A percentile compares a stretch with the other conserved stretches of the same genome.
Conservation (phyloP, 164 flowering plant genomes). For the Vitis riparia region DNA sequence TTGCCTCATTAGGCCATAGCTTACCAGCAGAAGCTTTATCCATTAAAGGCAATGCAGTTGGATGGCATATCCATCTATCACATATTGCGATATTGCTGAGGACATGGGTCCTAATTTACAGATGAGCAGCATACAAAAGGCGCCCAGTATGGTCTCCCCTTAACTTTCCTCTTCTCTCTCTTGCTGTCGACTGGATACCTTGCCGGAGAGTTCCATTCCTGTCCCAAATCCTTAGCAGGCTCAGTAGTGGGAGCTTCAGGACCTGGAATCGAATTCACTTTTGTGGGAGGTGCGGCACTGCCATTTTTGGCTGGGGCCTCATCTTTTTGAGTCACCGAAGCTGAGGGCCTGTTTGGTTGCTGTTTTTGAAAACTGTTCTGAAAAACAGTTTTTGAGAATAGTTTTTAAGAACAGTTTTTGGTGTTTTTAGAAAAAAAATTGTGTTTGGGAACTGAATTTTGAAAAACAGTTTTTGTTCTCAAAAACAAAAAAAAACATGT, state of each 20-base stretch:
- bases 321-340: conserved; percentile 16
- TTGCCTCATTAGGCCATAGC: too few relatives aligned
- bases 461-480: too few relatives aligned
- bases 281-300: conserved; percentile 12
- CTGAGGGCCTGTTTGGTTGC: too few relatives aligned
- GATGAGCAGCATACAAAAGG: conserved; percentile 88
- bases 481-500: too few relatives aligned
- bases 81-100: not conserved
- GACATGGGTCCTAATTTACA: conserved; percentile 27
- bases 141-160: conserved; percentile 59
- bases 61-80: too few relatives aligned
- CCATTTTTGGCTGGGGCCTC: conserved; percentile 15
- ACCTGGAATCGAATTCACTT: conserved; percentile 23
- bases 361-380: too few relatives aligned
- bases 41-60: too few relatives aligned
- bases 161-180: conserved; percentile 62
- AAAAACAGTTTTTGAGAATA: too few relatives aligned
- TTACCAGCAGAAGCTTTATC: too few relatives aligned
- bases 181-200: conserved; percentile 52
- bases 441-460: too few relatives aligned
- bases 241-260: conserved; percentile 17
- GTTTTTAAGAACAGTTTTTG: too few relatives aligned
- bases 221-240: conserved; percentile 22
- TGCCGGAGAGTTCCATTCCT: conserved; percentile 75
- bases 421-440: too few relatives aligned